phyloP scores from a whole-genome alignment of 257 asterid genomes.

The Lycium ferocissimum region DNA sequence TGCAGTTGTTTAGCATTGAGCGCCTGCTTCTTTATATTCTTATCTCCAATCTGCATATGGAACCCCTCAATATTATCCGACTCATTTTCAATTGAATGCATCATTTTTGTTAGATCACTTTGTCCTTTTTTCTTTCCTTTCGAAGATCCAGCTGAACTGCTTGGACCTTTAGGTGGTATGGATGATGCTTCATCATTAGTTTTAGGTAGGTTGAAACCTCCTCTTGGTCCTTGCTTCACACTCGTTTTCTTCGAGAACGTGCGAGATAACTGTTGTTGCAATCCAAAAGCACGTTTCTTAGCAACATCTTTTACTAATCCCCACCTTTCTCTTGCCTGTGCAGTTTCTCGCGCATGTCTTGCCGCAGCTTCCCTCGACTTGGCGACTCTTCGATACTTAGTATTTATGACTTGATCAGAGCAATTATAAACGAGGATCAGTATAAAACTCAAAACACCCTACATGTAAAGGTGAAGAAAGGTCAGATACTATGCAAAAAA shows the following conservation, averaged over 20 bases:
- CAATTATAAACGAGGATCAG: constrained; percentile 79
- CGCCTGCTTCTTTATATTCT: constrained; percentile 70
- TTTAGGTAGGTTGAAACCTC: constrained; percentile 24
- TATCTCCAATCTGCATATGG: constrained; percentile 72
- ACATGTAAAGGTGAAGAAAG: constrained; percentile 36
- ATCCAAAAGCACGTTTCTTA: constrained; percentile 59
- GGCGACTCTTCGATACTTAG: constrained; percentile 78
- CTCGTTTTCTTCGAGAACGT: constrained; percentile 67
- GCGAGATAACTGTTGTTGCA: constrained; percentile 73
- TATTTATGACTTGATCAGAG: constrained; percentile 89
- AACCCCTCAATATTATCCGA: constrained; percentile 64
- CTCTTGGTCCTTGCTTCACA: constrained; percentile 41
- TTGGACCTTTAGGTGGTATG: constrained; percentile 50
- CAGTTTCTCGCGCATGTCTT: constrained; percentile 88
- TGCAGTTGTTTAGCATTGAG: constrained; percentile 67
- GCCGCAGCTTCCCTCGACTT: constrained; percentile 94
- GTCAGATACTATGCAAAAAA: constrained; percentile 29
- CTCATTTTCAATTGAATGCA: constrained; percentile 66
- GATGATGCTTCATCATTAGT: constrained; percentile 35
- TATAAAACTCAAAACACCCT: constrained; percentile 79
- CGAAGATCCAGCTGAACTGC: constrained; percentile 41
- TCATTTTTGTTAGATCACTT: constrained; percentile 68
- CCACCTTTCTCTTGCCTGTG: constrained; percentile 92
- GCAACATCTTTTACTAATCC: constrained; percentile 76
- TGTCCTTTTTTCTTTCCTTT: constrained; percentile 53